Conservation (phyloP, 176 grass and related monocot species). For the Ensete ventricosum region DNA sequence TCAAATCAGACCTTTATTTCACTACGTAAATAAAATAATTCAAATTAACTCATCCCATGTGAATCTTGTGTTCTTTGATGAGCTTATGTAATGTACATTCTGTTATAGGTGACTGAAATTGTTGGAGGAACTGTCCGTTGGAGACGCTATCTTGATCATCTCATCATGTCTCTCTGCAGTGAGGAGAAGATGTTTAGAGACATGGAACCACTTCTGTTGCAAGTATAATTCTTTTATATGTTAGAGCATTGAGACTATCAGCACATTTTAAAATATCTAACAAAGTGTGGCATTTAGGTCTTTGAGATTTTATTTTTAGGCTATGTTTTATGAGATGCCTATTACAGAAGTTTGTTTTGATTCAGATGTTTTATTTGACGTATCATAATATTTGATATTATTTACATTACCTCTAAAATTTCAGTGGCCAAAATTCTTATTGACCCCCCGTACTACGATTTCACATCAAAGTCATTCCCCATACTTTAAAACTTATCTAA, state of each 20-base stretch:
- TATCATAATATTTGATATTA: background rate
- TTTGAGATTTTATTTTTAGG: background rate
- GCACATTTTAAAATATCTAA: constrained; percentile 12
- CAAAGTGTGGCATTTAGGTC: background rate
- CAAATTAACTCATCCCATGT: background rate
- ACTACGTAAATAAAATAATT: too few species aligned
- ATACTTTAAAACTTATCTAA: too few species aligned
- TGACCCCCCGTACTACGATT: too few species aligned
- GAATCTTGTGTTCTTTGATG: background rate
- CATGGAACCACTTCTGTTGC: constrained; percentile 83
- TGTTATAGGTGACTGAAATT: constrained; percentile 63
- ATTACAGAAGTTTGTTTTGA: background rate
- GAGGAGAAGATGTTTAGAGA: constrained; percentile 68
- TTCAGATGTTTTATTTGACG: background rate
- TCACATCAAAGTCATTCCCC: too few species aligned
- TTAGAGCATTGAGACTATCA: constrained; percentile 9
- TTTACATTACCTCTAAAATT: background rate
- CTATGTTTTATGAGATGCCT: too few species aligned
- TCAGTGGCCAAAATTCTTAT: background rate
- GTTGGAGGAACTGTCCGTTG: constrained; percentile 82
- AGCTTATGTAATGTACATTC: constrained; percentile 19
- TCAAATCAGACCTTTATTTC: too few species aligned
- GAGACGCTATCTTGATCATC: constrained; percentile 84
- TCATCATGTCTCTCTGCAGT: constrained; percentile 80
- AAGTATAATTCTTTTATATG: constrained; percentile 40